Evolutionary conservation across 2,329 filamentous ascomycete species (phyloP), one percentile per base, ranked within the genome.

Genomic region (Fusarium hainanense): DNA sequence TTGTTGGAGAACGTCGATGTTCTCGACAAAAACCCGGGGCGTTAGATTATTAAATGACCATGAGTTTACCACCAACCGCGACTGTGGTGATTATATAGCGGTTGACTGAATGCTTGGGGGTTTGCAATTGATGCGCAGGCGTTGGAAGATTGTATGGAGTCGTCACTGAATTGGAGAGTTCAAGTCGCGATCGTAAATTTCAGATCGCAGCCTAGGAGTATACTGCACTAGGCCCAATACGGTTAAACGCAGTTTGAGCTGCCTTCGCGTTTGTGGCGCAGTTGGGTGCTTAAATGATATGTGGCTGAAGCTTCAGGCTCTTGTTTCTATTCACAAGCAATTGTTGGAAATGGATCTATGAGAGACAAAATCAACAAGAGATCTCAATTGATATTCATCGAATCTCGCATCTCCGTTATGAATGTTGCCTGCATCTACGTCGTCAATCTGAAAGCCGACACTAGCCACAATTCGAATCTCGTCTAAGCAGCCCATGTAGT

Each of bases 1-100:
- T 72, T 62, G 66, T 62, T 62, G 61, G 75, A 77, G 71, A 77
- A 75, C 70, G 77, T 71, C 76, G 76, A 79, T 69, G 76, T 75
- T 75, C 77, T 80, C 78, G 79, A 80, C 77, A 74, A 75, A 75
- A 78, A 77, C 77, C 77, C 74, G 72, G 67, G 73, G 78, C 77
- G 76, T 76, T 75, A 58, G 58, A 56, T 60, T 68, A 58, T 72
- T 75, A 79, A 73, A 77, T 75, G 68, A 79, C 76, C 79, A 81
- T 81, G 68, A 63, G 76, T 66, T 70, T 74, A 62, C 65, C 72
- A 69, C 68, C 56, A 57, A 65, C 49, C 56, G 57, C 63, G 61
- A 54, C 40, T 54, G 52, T 58, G 52, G 59, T 47, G 41, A 58
- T 30, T 55, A 28, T 55, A 30, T 34, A 67, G 59, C 56, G 41